Conservation (phyloP, 495 filamentous ascomycete genomes). For the Tricharina praecox region DNA sequence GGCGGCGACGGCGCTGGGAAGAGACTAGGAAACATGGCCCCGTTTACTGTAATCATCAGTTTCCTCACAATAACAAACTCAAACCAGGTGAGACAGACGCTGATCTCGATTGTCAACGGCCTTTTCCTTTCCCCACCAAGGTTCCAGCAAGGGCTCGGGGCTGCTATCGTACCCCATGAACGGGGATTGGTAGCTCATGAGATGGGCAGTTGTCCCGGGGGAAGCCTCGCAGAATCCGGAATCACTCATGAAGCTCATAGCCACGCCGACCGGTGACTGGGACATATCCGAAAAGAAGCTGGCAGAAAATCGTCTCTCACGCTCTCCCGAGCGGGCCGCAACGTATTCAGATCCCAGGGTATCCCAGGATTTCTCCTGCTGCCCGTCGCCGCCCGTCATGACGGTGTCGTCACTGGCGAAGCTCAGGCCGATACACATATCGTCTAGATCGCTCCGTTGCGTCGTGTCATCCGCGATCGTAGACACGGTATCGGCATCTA, state of each 20-base stretch:
- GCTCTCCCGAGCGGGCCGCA: too few species aligned
- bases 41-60: not conserved
- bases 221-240: not conserved
- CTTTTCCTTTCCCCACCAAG: not conserved
- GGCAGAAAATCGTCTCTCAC: too few species aligned
- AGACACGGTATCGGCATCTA: not conserved
- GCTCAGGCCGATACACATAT: too few species aligned
- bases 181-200: not conserved
- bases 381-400: too few species aligned
- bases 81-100: not conserved
- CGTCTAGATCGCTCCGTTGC: too few species aligned
- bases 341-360: too few species aligned
- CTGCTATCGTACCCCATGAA: not conserved
- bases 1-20: too few species aligned
- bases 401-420: too few species aligned
- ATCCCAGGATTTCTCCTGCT: not conserved
- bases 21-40: too few species aligned
- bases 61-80: not conserved
- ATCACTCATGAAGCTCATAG: not conserved
- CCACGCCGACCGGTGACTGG: not conserved
- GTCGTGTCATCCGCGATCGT: not conserved
- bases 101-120: too few species aligned
- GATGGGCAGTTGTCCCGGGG: not conserved
- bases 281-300: not conserved
- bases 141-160: not conserved